These are phyloP conservation scores for Cyclotella kingstonii DNA, from an alignment of 108 stramenopile genomes.

Conservation along the genomic window DNA sequence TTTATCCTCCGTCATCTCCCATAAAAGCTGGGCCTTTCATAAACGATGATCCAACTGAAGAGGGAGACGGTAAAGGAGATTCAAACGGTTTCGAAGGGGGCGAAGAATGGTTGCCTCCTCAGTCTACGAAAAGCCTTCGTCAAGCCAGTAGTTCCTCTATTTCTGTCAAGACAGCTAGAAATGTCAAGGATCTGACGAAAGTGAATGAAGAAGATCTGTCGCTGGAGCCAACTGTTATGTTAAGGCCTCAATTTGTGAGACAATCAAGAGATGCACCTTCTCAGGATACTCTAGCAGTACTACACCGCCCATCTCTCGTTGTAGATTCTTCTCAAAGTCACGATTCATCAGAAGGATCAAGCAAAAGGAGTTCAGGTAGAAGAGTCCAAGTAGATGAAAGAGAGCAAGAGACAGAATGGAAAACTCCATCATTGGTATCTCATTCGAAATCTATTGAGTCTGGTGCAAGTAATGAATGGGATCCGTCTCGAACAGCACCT, in stretches of 20 bases:
- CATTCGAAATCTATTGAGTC: neutral
- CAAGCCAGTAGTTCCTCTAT: neutral
- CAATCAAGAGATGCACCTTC: no score
- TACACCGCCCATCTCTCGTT: neutral
- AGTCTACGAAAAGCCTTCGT: neutral
- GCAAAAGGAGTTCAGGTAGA: neutral
- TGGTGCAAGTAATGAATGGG: conserved; percentile 12
- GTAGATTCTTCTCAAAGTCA: conserved; percentile 11
- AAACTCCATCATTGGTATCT: conserved; percentile 4
- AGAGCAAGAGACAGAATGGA: neutral
- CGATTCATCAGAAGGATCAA: neutral
- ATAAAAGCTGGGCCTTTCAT: conserved; percentile 1
- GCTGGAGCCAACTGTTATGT: neutral
- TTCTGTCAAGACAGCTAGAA: conserved; percentile 1
- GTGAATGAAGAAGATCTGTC: neutral
- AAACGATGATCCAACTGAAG: neutral
- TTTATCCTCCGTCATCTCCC: conserved; percentile 13
- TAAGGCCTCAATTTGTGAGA: conserved; percentile 8
- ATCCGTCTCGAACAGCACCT: conserved; percentile 6
- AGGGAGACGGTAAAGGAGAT: neutral
- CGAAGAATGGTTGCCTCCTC: conserved; percentile 12
- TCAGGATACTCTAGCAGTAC: neutral
- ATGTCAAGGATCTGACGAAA: neutral
- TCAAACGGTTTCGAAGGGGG: neutral
- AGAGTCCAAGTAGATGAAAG: conserved; percentile 14